phyloP scores from a whole-genome alignment of 148 eudicot species.

The Diospyros lotus region DNA sequence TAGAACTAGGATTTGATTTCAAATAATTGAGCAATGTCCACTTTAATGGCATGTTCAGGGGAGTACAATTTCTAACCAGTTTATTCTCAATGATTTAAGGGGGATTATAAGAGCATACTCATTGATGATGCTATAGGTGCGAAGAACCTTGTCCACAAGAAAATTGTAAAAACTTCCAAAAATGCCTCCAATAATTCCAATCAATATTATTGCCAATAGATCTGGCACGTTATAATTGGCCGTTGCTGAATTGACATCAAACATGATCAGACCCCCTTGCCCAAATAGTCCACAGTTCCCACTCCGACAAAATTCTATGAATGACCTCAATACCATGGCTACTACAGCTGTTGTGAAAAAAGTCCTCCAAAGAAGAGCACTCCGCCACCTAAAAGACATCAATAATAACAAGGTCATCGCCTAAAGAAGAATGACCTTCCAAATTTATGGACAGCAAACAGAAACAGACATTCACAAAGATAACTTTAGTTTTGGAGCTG shows the following conservation, averaged over 20 bases:
- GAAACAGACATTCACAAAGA: no score
- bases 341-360: slow-evolving; percentile 86
- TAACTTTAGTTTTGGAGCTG: no score
- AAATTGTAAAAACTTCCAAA: slow-evolving; percentile 74
- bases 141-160: slow-evolving; percentile 70
- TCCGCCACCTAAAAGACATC: slow-evolving; percentile 64
- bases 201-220: slow-evolving; percentile 41
- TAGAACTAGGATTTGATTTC: background rate
- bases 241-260: slow-evolving; percentile 42
- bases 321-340: slow-evolving; percentile 54
- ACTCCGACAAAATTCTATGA: slow-evolving; percentile 46
- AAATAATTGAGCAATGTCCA: background rate
- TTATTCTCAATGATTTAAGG: background rate
- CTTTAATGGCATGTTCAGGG: background rate
- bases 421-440: background rate
- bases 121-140: slow-evolving; percentile 57
- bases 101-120: slow-evolving; percentile 37
- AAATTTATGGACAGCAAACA: background rate
- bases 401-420: slow-evolving; percentile 7
- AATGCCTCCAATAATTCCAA: slow-evolving; percentile 72
- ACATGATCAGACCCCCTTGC: slow-evolving; percentile 76
- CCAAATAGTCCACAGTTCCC: slow-evolving; percentile 81
- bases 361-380: slow-evolving; percentile 86
- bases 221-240: slow-evolving; percentile 40
- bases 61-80: background rate